Percentiles rank a stretch among this genome's conserved stretches.
Conservation (phyloP, 2,329 filamentous ascomycete species). For the Colletotrichum navitas region DNA sequence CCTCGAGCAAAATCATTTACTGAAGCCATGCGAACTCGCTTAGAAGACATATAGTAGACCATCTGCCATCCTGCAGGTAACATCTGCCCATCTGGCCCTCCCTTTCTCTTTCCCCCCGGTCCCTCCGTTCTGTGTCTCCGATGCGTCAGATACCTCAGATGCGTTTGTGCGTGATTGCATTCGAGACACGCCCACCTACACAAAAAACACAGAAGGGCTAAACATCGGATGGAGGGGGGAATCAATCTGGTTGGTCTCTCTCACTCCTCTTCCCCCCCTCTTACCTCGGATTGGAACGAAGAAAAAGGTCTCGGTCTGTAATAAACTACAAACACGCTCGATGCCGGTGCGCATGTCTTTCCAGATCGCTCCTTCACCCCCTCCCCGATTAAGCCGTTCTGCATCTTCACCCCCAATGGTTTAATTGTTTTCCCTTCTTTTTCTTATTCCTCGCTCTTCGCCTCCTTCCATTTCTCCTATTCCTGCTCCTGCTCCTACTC, state of each 20-base stretch:
- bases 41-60: not conserved
- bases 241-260: not conserved
- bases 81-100: too few species aligned
- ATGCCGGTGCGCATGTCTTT: not conserved
- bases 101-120: too few species aligned
- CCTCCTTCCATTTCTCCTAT: not conserved
- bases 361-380: not conserved
- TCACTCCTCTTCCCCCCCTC: not conserved
- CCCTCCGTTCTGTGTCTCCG: not conserved
- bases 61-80: too few species aligned
- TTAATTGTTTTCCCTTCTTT: not conserved
- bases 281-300: constrained; percentile 4
- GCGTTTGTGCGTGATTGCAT: constrained; percentile 3
- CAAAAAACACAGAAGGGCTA: not conserved
- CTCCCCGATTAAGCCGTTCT: not conserved
- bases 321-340: not conserved
- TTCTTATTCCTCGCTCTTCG: not conserved
- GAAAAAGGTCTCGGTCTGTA: not conserved
- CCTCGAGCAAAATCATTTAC: not conserved
- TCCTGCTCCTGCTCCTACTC: not conserved
- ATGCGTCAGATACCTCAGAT: constrained; percentile 1
- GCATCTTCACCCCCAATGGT: not conserved
- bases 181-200: not conserved
- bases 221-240: not conserved
- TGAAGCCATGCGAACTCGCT: not conserved